phyloP scores from a whole-genome alignment of 306 rosid genomes.

The Carpinus fangiana region DNA sequence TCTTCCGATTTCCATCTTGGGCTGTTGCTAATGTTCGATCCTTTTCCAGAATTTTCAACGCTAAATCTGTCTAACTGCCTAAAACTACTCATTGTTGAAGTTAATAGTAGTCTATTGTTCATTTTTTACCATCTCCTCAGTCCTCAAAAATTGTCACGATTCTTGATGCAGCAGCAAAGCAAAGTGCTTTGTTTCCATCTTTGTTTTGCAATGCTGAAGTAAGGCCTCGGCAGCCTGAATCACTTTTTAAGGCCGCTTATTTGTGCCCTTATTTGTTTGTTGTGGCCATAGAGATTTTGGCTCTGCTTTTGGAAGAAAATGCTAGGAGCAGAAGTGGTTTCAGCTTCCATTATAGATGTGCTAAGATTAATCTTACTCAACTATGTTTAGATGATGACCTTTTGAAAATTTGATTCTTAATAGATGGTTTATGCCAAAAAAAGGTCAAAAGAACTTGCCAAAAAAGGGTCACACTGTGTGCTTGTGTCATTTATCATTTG shows the following conservation, averaged over 20 bases:
- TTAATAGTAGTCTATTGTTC: background rate
- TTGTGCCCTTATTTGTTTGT: no score
- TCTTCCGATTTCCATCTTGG: background rate
- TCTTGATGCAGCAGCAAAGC: background rate
- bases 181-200: background rate
- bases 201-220: background rate
- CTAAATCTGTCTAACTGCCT: slow-evolving; percentile 2
- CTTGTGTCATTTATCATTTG: background rate
- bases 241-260: background rate
- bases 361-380: no score
- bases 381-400: no score
- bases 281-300: no score
- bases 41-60: background rate
- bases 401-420: background rate
- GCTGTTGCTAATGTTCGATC: slow-evolving; percentile 7
- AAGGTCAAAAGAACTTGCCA: background rate
- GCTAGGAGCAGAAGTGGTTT: no score
- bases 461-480: background rate
- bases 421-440: background rate
- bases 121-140: background rate
- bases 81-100: background rate
- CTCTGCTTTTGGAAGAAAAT: no score
- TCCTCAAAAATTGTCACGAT: background rate
- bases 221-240: background rate
- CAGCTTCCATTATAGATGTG: no score